Base-by-base conservation (phyloP, 805 yeast genomes). In the Barnettozyma californica region DNA sequence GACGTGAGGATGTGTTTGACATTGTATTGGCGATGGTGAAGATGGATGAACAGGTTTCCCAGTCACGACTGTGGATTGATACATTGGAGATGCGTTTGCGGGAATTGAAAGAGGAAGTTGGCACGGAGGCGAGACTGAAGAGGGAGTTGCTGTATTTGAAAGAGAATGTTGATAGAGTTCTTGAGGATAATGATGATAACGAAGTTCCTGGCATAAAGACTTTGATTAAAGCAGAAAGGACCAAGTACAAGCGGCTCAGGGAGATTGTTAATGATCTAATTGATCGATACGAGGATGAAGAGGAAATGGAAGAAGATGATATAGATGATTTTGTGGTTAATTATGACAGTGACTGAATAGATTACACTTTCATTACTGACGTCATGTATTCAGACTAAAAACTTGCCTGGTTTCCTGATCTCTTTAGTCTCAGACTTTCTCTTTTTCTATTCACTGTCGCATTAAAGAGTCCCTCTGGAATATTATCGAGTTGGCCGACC, bases 361-460 rank as follows among this genome's bases (percentile, higher is more conserved):
- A 29, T 16, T 29, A 29, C 33, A 13, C 16, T 29, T 13, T 29
- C 14, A 16, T 13, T 29, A 29, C 10, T 9, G 41, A 13, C 18
- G 4, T 38, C 21, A 20, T 38, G 41, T 38, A 41, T 27, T 41
- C 3, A 6, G 13, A 3, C 39, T 35, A 44, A 36, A 48, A 48
- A 33, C 45, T 47, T 5, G 51, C 43, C 34, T 54, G 53, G 40
- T 54, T 58, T 21, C 65, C 63, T n/a, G 58, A 45, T 57, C 81
- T 71, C 58, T 77, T 77, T 56, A 76, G 59, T 49, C 76, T 73
- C 52, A 77, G 58, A 53, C 77, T 70, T 52, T 77, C 81, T 54
- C 82, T 70, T 59, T 77, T 77, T 51, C 81, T 66, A 52, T 73
- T 73, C 25, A 76, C 70, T 1, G 80, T 77, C 26, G 69, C 74